Evolutionary conservation across 345 rosid genomes (phyloP), one percentile per base, ranked within the genome.

Genomic region (Iberis pinnata): DNA sequence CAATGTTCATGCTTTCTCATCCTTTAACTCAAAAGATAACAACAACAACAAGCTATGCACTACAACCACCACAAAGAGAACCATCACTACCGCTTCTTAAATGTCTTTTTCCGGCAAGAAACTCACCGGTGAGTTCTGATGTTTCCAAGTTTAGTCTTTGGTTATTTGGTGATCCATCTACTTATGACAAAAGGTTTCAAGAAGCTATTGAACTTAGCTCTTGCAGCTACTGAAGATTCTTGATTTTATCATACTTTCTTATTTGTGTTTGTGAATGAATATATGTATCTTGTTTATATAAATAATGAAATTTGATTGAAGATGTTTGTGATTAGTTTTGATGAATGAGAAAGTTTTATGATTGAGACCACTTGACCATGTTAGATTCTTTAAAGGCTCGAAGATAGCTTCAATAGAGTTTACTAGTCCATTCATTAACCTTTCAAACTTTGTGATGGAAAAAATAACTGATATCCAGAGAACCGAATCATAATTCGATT

Each of bases 321-420:
- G n/a, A n/a, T n/a, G n/a, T n/a, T n/a, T n/a, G n/a, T n/a, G n/a
- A n/a, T n/a, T n/a, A n/a, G n/a, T n/a, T n/a, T n/a, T n/a, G n/a
- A n/a, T n/a, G n/a, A n/a, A 55, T 45, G 25, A 53, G 20, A 63
- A 11, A 37, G 43, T 43, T 13, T 14, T 1, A 40, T 53, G 49
- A 46, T 61, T 61, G 61, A 74, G 73, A 41, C 97, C 97, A 53
- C 87, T 89, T 5, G 86, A 83, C 97, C 97, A 89, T 44, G 89
- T 80, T 65, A 74, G 80, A 73, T 83, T 80, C 80, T 86, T 83
- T 24, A 81, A 88, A 6, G 95, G 84, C 51, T 76, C 45, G 10
- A 86, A 76, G 73, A 89, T 80, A 20, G 79, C 81, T 73, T 78
- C 83, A 15, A n/a, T n/a, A n/a, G n/a, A n/a, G n/a, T n/a, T n/a